Base-by-base conservation (phyloP, 495 filamentous ascomycete species). In the Aspergillus panamensis region DNA sequence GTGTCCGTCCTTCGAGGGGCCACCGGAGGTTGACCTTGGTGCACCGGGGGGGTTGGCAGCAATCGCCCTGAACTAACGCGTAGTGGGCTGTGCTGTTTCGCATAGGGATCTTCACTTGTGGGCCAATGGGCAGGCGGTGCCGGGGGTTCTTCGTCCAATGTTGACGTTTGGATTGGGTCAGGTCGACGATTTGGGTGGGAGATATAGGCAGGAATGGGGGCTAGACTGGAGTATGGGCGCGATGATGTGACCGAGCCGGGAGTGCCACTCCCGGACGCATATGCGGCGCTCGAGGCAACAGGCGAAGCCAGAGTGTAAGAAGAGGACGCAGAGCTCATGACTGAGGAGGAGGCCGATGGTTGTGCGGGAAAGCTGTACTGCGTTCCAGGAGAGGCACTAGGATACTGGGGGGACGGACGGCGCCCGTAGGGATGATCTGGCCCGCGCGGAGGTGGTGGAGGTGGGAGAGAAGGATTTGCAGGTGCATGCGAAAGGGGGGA, bases 1-100 rank as follows among this genome's bases (percentile, higher is more conserved):
- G 82, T 84, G 54, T 82, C 78, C 1, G 74, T 77, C 50, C 84
- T 73, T 17, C 53, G 57, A 73, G 77, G 49, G n/a, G 74, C 73
- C 39, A 75, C 61, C 58, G 69, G 70, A 7, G 73, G 76, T 43
- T 72, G 73, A 21, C 73, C 69, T 47, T 78, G 77, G 44, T 77
- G 75, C 6, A 73, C 71, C 4, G 73, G 70, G 1, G 67, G 71
- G 1, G 60, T 73, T 8, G 69, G 72, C 16, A 77, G 71, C 29
- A 75, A 76, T 9, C 76, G 75, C 14, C 71, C 69, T 52, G 71
- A 62, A 17, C 65, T 64, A 13, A 74, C 56, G 37, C 73, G 73
- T 29, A 74, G 69, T 14, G 67, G 32, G 60, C 69, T 81, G 33
- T 59, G 63, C 3, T 65, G 64, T 30, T 68, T 71, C 13, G 56